phyloP scores from a whole-genome alignment of 1,284 basidiomycete genomes.

The Cutaneotrichosporon sp. region DNA sequence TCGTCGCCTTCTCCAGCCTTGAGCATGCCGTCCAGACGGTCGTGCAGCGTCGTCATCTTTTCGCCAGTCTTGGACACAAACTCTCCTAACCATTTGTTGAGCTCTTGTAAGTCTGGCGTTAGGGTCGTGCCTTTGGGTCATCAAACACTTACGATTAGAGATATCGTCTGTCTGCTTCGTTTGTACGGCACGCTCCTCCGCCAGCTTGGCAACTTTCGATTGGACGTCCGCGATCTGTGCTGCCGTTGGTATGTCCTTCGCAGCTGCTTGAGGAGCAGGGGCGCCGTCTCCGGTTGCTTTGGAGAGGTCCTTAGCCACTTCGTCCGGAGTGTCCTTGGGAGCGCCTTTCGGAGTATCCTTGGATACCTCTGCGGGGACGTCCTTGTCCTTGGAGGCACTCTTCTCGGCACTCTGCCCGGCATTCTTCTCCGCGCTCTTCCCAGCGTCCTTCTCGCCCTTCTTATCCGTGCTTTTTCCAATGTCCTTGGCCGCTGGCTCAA shows the following conservation, averaged over 20 bases:
- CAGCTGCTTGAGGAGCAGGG: background rate
- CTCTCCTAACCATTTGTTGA: slow-evolving; percentile 64
- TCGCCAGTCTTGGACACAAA: slow-evolving; percentile 68
- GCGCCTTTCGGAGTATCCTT: background rate
- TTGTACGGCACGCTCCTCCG: slow-evolving; percentile 22
- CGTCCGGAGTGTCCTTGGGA: background rate
- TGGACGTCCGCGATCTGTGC: slow-evolving; percentile 35
- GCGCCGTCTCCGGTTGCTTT: background rate
- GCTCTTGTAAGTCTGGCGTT: slow-evolving; percentile 46
- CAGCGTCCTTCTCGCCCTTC: background rate
- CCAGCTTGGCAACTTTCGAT: background rate
- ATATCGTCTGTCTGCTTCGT: slow-evolving; percentile 46
- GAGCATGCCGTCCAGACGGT: slow-evolving; percentile 57
- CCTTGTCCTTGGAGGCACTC: slow-evolving; percentile 12
- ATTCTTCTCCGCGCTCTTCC: no score
- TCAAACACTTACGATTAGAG: slow-evolving; percentile 35
- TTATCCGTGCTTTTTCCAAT: no score
- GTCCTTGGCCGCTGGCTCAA: no score
- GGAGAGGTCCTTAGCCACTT: background rate
- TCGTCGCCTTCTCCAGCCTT: background rate
- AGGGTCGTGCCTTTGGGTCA: background rate
- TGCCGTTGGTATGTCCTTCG: background rate
- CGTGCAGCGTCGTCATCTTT: slow-evolving; percentile 62
- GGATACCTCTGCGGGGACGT: slow-evolving; percentile 25
- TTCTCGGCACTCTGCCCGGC: no score